These are phyloP conservation scores for Oenanthe javanica DNA, from an alignment of 140 eudicot genomes.

Conservation along the genomic window DNA sequence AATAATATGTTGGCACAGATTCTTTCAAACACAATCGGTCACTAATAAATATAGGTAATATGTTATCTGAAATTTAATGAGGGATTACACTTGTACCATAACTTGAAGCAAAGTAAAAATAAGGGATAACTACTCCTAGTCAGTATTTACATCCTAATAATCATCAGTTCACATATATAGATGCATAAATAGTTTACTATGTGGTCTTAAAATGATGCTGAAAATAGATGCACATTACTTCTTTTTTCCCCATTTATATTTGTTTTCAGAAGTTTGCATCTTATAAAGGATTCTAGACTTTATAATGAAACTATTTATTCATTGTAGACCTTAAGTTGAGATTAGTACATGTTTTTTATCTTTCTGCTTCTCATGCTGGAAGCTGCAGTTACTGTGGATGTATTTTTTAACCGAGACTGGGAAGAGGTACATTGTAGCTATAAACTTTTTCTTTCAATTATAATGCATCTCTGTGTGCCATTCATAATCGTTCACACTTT, in stretches of 20 bases:
- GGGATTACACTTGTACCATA: background rate
- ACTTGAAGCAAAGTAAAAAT: too few relatives aligned
- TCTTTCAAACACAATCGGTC: background rate
- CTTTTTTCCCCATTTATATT: background rate
- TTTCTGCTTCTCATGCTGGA: constrained; percentile 64
- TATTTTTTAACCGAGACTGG: constrained; percentile 69
- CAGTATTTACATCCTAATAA: background rate
- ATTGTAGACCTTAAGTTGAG: constrained; percentile 39
- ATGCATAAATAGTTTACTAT: background rate
- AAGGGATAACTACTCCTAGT: background rate
- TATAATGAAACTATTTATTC: background rate
- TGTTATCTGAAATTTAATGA: background rate
- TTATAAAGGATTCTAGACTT: background rate
- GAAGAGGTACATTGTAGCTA: constrained; percentile 43
- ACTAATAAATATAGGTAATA: background rate
- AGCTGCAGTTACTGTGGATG: constrained; percentile 73
- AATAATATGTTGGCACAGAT: background rate
- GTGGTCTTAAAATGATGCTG: background rate
- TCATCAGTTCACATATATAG: background rate
- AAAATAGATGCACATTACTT: background rate
- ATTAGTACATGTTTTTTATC: constrained; percentile 62
- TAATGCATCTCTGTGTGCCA: background rate
- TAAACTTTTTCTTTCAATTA: background rate
- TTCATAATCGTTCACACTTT: constrained; percentile 2
- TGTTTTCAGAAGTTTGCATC: background rate